phyloP scores from a whole-genome alignment of 768 basidiomycete species.

The Agrocybe chaxingu region DNA sequence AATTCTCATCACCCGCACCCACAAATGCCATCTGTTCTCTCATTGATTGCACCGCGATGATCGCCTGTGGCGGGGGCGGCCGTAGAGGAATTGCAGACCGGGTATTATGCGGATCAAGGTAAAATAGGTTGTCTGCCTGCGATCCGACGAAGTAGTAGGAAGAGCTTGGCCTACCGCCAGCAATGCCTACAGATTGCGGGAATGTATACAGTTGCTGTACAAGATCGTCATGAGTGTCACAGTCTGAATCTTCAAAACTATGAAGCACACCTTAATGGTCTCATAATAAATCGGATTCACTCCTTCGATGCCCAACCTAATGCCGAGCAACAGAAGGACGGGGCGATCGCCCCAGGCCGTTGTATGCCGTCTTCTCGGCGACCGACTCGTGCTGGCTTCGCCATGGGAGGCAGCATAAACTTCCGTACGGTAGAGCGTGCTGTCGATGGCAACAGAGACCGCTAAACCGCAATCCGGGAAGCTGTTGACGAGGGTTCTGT shows the following conservation, averaged over 20 bases:
- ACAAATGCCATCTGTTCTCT: neutral
- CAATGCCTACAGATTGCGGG: constrained; percentile 95
- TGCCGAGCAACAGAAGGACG: constrained; percentile 83
- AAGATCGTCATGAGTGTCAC: neutral
- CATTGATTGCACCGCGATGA: too few species aligned
- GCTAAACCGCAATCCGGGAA: constrained; percentile 82
- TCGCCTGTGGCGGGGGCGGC: constrained; percentile 23
- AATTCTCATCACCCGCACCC: neutral
- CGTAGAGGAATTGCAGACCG: constrained; percentile 75
- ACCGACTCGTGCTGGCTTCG: constrained; percentile 19
- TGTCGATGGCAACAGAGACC: constrained; percentile 80
- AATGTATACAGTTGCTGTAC: constrained; percentile 80
- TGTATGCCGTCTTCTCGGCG: constrained; percentile 24
- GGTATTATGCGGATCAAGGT: constrained; percentile 78
- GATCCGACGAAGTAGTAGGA: constrained; percentile 97
- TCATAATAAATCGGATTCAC: constrained; percentile 96
- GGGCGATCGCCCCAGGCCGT: constrained; percentile 75
- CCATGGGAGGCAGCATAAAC: constrained; percentile 76
- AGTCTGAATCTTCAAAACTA: neutral
- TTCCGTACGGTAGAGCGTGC: constrained; percentile 79
- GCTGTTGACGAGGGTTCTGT: constrained; percentile 69
- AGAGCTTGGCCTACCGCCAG: constrained; percentile 93
- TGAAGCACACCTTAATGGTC: constrained; percentile 46
- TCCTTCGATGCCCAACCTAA: constrained; percentile 86
- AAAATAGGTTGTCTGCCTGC: constrained; percentile 84